These are phyloP conservation scores for Aspergillus diversus DNA, from an alignment of 495 filamentous ascomycete genomes.

Conservation along the genomic window DNA sequence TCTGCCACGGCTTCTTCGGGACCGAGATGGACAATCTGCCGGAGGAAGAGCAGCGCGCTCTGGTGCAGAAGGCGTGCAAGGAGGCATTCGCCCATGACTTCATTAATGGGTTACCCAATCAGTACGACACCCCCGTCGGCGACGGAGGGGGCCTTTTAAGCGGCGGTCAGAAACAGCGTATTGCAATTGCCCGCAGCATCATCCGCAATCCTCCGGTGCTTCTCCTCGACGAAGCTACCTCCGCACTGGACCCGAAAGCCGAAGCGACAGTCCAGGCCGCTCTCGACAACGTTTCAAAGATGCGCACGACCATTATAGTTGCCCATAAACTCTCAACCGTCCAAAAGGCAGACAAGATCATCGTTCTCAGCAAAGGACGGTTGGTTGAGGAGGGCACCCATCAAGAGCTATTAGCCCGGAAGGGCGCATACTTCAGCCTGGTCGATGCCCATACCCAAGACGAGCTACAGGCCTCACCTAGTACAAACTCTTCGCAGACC, in stretches of 20 bases:
- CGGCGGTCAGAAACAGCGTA: conserved; percentile 90
- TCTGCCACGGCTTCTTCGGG: conserved; percentile 72
- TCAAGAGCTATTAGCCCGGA: conserved; percentile 49
- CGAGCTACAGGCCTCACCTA: neutral
- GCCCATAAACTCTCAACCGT: conserved; percentile 87
- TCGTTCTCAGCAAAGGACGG: conserved; percentile 76
- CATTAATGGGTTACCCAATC: conserved; percentile 35
- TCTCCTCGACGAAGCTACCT: conserved; percentile 85
- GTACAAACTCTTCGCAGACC: neutral
- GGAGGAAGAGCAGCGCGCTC: conserved; percentile 46
- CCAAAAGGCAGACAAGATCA: conserved; percentile 83
- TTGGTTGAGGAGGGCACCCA: conserved; percentile 77
- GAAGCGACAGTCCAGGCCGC: conserved; percentile 85
- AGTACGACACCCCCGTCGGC: conserved; percentile 81
- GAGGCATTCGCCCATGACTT: conserved; percentile 58
- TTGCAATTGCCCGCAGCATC: conserved; percentile 79
- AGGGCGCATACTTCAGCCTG: neutral
- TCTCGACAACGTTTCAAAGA: conserved; percentile 74
- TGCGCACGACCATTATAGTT: conserved; percentile 87
- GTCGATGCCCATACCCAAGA: neutral
- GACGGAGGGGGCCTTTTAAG: conserved; percentile 82
- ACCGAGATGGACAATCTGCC: conserved; percentile 59
- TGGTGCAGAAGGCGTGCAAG: conserved; percentile 61
- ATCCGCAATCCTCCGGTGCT: conserved; percentile 81
- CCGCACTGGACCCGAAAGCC: conserved; percentile 80